Base-by-base conservation (phyloP, 1,139 yeast species). In the Diutina siamensis region DNA sequence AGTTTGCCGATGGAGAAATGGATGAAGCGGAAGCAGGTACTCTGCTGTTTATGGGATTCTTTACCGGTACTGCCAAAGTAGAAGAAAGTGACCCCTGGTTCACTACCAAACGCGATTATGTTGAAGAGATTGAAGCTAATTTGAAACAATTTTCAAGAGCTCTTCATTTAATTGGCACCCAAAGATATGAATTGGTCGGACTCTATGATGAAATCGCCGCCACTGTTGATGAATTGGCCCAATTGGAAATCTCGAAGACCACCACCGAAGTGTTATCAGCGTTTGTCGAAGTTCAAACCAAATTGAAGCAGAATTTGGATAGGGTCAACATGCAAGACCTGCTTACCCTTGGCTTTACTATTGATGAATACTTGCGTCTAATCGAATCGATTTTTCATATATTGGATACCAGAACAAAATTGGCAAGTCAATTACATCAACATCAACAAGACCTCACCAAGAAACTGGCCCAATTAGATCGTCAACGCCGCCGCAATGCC, bases 291-390 rank as follows among this genome's bases (percentile, higher is more conserved):
- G 77, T 86, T 8, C 94, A 89, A 57, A 55, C 67, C 41, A 76
- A 85, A 51, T 73, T 89, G 38, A 79, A 78, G 53, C 94, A 86
- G 47, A 71, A 87, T 46, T 68, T 87, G 48, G 89, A 83, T 52
- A 75, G 97, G 48, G 78, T 84, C 50, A 83, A 89, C 50, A 62
- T 85, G 58, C 96, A 88, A 60, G 97, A 92, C 55, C 79, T 88
- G 55, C 65, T 92, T 51, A 87, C 96, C 0, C 65, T 92, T 46
- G 95, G 96, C 1, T 76, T 85, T 36, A 86, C 95, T 1, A 68
- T 92, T 35, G 97, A 89, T 57, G 97, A 89, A 58, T 89, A 92
- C 59, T 68, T 82, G 46, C 73, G 97, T 45, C 68, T 83, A 18
- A 77, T 92, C 35, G 81, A 83, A 3, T 85, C 95, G 22, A 76